Base-by-base conservation (phyloP, 2,329 filamentous ascomycete genomes). In the Colletotrichum lupini region DNA sequence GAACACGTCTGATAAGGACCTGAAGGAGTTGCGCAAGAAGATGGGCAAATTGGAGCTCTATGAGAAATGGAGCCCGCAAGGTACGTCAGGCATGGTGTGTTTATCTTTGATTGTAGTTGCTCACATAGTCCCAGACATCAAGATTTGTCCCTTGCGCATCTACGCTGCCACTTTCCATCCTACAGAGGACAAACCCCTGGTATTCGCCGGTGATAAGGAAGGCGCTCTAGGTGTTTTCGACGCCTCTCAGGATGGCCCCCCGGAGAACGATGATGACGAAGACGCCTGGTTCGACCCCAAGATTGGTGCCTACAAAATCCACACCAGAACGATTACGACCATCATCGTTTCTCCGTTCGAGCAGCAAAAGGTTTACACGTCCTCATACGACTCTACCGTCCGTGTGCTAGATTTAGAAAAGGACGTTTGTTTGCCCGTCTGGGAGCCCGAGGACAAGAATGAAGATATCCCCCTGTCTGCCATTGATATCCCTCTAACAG, bases 171-270 rank as follows among this genome's bases (percentile, higher is more conserved):
- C 92, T 0, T 96, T 99, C 77, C 97, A 99, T 78, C 97, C 97
- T 0, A 95, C 92, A 0, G 87, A 92, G 71, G 91, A 95, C 3
- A 98, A 98, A 78, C 92, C 95, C 0, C 86, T 99, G 3, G 89
- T 98, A 1, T 97, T 99, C 80, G 96, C 96, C 0, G 96, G 96
- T 12, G 97, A 99, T 79, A 99, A 99, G 81, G 89, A 97, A 76
- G 96, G 97, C 1, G 94, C 95, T 28, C 87, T 98, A 72, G 97
- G 97, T 0, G 90, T 99, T 1, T 96, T 98, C 67, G 96, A 99
- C 79, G 95, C 92, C 1, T 95, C 94, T 0, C 95, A 97, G 76
- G 88, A 89, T 3, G 84, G 85, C 59, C 80, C 85, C 59, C 80
- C 85, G 76, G 81, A 86, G 76, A 84, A 87, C n/a, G 84, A 88